Evolutionary conservation across 805 yeast genomes (phyloP), one percentile per base, ranked within the genome.

Genomic region (Ogataea populi-albae): DNA sequence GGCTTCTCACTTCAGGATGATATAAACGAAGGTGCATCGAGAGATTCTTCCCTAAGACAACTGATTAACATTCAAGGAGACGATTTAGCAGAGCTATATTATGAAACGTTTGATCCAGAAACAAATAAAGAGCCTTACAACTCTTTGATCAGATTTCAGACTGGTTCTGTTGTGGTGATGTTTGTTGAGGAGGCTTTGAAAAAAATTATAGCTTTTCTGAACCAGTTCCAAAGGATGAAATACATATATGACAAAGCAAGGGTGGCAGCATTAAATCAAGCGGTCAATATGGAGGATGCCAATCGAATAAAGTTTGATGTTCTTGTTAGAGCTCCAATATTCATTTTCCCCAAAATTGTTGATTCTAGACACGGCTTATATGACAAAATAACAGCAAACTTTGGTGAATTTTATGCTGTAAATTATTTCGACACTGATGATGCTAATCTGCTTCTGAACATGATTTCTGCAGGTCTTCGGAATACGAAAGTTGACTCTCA

Each of bases 221-320:
- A 76, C 45, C 83, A 82, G 47, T 85, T 94, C 52, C 81, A 78
- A 40, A 74, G 74, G 47, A 86, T 91, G 95, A 93, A 93, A 59
- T 76, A 75, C 4, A 69, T 89, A n/a, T 94, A 85, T 58, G 98
- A 93, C 52, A 66, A 74, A 15, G 95, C 98, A 0, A 73, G 98
- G 39, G 86, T 82, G 50, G 86, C 88, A 8, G 96, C 98, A 0
- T 74, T 87, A 47, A 76, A 82, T 47, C 95, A 86, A 56, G 93
- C 93, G 0, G 77, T 44, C 21, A 73, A 62, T 33, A 68, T 74
- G 40, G 75, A 76, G 34, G 68, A 64, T 38, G 76, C 85, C 1
- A 71, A 65, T 30, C 73, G 69, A 45, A 78, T 88, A 61, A 78
- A 79, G 45, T 73, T 89, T 54, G 84, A 89, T 49, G 61, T 94